Base-by-base conservation (phyloP, 1,284 basidiomycete genomes). In the Sporisorium graminicola region DNA sequence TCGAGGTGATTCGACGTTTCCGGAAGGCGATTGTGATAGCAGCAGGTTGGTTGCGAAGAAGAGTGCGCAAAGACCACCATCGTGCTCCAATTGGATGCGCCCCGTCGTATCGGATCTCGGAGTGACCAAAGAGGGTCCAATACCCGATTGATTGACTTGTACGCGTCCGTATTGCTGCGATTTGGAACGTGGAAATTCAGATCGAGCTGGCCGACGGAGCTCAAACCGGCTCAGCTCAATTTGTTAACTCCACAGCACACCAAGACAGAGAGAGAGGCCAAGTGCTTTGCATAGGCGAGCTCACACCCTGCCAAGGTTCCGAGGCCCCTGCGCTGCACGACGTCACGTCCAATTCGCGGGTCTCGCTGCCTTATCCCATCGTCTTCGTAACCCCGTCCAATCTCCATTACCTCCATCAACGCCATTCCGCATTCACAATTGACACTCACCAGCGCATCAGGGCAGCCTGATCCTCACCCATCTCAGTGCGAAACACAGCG, bases 61-160 rank as follows among this genome's bases (percentile, higher is more conserved):
- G 22, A 31, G 3, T 53, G 54, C 62, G 67, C 61, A 37, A 42
- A 14, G 58, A 54, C 61, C 61, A 60, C 26, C 27, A n/a, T 20
- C 22, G n/a, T 18, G 22, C 47, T 37, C 16, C 13, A n/a, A n/a
- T 22, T 52, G 52, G 61, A 55, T 27, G 37, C 12, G 26, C 29
- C 5, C 10, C 22, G 22, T 26, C 20, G 40, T 26, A 20, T 72
- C 69, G 64, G 64, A 72, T 62, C 51, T 66, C 63, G 69, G 69
- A 26, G 6, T 43, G 40, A 43, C 54, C 49, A 57, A n/a, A 53
- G 40, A 56, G 58, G 55, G 58, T 67, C 55, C 55, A 55, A 50
- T 9, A 29, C 57, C 57, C 57, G 57, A 58, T 58, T 24, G 14
- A 6, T 13, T 3, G 37, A 2, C n/a, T n/a, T n/a, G n/a, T n/a